Base-by-base conservation (phyloP, 2,329 filamentous ascomycete species). In the Pseudogymnoascus verrucosus region DNA sequence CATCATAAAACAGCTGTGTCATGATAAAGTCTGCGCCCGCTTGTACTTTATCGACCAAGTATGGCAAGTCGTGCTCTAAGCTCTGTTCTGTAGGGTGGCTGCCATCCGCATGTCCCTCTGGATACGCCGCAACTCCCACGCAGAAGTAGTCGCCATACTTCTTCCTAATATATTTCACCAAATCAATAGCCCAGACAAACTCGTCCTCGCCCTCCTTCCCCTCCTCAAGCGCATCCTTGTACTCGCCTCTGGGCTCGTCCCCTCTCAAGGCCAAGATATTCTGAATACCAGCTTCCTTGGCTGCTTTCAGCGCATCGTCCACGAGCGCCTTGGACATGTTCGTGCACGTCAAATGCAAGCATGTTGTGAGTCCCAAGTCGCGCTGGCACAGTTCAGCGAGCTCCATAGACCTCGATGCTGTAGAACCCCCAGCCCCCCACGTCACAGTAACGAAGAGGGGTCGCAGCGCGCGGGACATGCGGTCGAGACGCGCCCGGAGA, bases 1-100 rank as follows among this genome's bases (percentile, higher is more conserved):
- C 83, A 73, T 98, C 92, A 75, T 96, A 99, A 76, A 97, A 98
- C 7, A 99, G 82, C 76, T 99, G 95, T 0, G 95, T 98, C 91
- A 99, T 96, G 76, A 99, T 89, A 73, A 99, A 99, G 77, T 98
- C 93, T 61, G 93, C 95, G 1, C 95, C 95, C 3, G 95, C 95
- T 69, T 88, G 82, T 0, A 89, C 89, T 81, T 99, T 99, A 69
- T 96, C 92, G 10, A 96, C 85, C 62, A 99, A 80, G 71, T 89
- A 96, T 0, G 93, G 90, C 65, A 99, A 77, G 76, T 99, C 95
- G 67, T 89, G 84, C 71, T 96, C 90, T 39, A 87, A 72, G 68
- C 82, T 85, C 76, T 88, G 85, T 26, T 81, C 84, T 36, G 80
- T 74, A 1, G 93, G 93, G 75, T 96, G 89, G 66, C 88, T 91